phyloP scores from a whole-genome alignment of 2,329 filamentous ascomycete genomes.

The Cordyceps fumosorosea region DNA sequence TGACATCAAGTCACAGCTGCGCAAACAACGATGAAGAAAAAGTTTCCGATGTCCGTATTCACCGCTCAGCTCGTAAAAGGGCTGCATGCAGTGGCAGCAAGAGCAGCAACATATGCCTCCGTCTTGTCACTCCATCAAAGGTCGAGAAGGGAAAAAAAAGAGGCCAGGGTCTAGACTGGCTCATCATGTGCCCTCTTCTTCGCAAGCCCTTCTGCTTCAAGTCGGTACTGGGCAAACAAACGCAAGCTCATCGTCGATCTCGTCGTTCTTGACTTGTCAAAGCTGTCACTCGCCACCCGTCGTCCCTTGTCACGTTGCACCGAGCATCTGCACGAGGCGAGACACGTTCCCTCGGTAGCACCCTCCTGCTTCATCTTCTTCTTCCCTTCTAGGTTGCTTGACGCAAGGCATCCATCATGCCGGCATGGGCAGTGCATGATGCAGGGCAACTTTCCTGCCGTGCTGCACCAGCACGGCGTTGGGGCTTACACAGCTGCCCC shows the following conservation, averaged over 20 bases:
- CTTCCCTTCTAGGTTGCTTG: background rate
- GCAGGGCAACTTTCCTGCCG: background rate
- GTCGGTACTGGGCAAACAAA: slow-evolving; percentile 6
- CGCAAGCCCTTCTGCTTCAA: slow-evolving; percentile 6
- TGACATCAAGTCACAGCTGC: background rate
- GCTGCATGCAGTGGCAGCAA: background rate
- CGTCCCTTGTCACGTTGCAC: slow-evolving; percentile 6
- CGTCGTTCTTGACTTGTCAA: background rate
- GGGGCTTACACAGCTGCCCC: background rate
- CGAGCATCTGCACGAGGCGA: background rate
- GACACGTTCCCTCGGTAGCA: background rate
- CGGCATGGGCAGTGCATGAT: background rate
- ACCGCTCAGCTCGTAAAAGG: slow-evolving; percentile 2
- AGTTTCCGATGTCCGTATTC: background rate
- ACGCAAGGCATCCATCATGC: background rate
- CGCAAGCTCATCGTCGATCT: background rate
- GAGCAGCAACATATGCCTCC: no score
- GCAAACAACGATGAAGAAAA: background rate
- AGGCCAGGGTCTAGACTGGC: background rate
- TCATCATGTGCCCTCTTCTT: background rate
- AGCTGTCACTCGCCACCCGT: background rate
- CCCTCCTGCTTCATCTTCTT: no score
- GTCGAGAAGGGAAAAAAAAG: background rate
- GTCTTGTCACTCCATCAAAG: no score
- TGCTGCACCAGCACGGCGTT: background rate